Percentiles rank a stretch among this genome's conserved stretches.
These are phyloP conservation scores for Salix dunnii DNA, from an alignment of 345 rosid species.

Conservation along the genomic window DNA sequence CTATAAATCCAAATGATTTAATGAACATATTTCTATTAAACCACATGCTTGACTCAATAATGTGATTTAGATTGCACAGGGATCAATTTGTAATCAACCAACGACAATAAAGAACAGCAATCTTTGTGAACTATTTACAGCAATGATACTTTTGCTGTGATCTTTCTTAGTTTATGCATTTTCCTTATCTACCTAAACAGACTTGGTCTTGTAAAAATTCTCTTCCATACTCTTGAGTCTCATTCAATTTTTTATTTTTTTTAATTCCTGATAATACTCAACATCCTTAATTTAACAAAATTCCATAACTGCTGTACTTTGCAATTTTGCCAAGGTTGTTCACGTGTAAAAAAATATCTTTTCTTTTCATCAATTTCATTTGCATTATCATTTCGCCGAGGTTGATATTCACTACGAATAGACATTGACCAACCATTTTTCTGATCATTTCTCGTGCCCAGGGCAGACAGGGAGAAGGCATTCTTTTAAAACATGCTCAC, in stretches of 20 bases:
- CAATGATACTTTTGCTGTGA: neutral
- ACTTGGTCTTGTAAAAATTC: too few species aligned
- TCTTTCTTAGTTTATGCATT: neutral
- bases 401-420: neutral
- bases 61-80: too few species aligned
- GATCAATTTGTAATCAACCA: too few species aligned
- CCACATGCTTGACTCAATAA: neutral
- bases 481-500: conserved; percentile 24
- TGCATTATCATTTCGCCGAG: too few species aligned
- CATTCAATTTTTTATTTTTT: too few species aligned
- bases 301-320: too few species aligned
- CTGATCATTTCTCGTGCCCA: neutral
- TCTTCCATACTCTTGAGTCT: too few species aligned
- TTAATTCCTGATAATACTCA: too few species aligned
- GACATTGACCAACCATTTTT: neutral
- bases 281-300: too few species aligned
- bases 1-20: neutral
- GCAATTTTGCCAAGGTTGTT: too few species aligned
- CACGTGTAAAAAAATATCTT: too few species aligned
- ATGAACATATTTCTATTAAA: neutral
- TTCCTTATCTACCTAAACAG: neutral
- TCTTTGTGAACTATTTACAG: neutral
- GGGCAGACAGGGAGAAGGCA: neutral
- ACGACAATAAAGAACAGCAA: neutral
- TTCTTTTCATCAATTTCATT: too few species aligned